Percentiles rank a stretch among this genome's conserved stretches.
Conservation (phyloP, 1,139 yeast genomes). For the Suhomyces taliae region DNA sequence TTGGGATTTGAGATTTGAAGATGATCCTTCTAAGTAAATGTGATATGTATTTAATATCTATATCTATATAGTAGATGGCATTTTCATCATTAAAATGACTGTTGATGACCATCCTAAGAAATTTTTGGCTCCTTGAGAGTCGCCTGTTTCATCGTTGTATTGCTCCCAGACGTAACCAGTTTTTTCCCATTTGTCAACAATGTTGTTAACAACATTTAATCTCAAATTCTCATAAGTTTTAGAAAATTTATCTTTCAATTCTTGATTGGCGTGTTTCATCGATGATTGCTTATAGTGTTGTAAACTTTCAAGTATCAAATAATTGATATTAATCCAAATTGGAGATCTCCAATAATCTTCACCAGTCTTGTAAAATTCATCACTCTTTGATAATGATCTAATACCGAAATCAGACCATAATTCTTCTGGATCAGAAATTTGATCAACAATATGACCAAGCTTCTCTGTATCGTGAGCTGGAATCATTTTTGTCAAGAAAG, state of each 20-base stretch:
- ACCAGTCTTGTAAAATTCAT: conserved; percentile 64
- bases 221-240: conserved; percentile 58
- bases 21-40: conserved; percentile 40
- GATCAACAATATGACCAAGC: conserved; percentile 51
- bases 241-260: conserved; percentile 35
- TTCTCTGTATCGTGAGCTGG: conserved; percentile 51
- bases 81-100: conserved; percentile 75
- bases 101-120: conserved; percentile 95
- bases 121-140: conserved; percentile 79
- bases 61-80: conserved; percentile 53
- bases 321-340: conserved; percentile 90
- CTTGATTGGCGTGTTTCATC: conserved; percentile 16
- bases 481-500: conserved; percentile 74
- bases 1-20: conserved; percentile 93
- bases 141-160: conserved; percentile 75
- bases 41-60: neutral
- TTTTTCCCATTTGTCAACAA: conserved; percentile 62
- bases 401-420: conserved; percentile 82
- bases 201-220: conserved; percentile 64
- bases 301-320: conserved; percentile 72
- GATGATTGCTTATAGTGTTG: conserved; percentile 44
- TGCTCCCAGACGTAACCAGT: conserved; percentile 94
- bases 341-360: conserved; percentile 98
- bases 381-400: conserved; percentile 74
- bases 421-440: conserved; percentile 67